Base-by-base conservation (phyloP, 495 filamentous ascomycete genomes). In the Hypoxylon cercidicola region DNA sequence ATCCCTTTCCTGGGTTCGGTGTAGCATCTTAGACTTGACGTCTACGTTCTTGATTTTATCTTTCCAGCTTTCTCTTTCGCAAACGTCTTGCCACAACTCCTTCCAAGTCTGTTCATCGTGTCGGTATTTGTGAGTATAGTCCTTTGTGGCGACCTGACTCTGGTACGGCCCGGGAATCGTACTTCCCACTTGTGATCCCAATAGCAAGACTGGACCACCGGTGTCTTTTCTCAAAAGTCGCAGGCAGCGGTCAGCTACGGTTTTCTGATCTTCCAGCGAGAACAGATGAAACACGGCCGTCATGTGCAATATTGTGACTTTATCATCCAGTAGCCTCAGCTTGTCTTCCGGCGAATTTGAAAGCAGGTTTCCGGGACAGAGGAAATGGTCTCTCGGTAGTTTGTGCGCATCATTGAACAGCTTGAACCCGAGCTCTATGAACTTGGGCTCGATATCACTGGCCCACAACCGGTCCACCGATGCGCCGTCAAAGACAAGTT, bases 401-500 rank as follows among this genome's bases (percentile, higher is more conserved):
- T 54, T 76, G 8, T 79, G 70, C 1, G 58, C 45, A 58, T 77
- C 73, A 40, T 59, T 51, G 60, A 74, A 74, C 52, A 78, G 51
- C 48, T 70, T 80, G 53, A 79, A 84, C 3, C 82, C 83, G 1
- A 87, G 68, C 4, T 81, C 72, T 44, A 87, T 76, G 56, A 85
- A 85, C 15, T 76, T 70, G 7, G 70, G 49, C n/a, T 77, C 61
- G 4, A 85, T 62, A 48, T 88, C 83, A n/a, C 73, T 74, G 6
- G 81, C 85, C 62, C 75, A 81, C 25, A 85, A 66, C 13, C 80
- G 76, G 0, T 46, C 23, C 0, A 68, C 52, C 0, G 71, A 76
- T 2, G 74, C 84, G 4, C 83, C 83, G 52, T 86, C 79, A 43
- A 60, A 56, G 8, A 74, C 69, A 1, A 85, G 74, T 50, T 78